These are phyloP conservation scores for Xylaria sp. DNA, from an alignment of 2,329 filamentous ascomycete species.

Conservation along the genomic window DNA sequence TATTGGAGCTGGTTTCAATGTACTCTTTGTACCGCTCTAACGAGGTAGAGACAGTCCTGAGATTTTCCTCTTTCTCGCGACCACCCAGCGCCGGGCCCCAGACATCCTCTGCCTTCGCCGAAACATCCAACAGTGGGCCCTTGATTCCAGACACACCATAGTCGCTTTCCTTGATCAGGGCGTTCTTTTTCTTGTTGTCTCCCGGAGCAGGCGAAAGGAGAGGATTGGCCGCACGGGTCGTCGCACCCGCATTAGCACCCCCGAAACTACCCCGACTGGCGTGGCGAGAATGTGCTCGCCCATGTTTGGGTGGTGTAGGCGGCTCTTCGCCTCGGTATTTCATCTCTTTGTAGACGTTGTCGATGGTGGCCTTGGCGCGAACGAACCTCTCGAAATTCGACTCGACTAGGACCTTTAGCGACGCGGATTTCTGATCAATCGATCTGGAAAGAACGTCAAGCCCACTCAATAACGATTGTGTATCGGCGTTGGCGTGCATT, in stretches of 20 bases:
- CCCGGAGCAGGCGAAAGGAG: conserved; percentile 51
- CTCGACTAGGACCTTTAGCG: conserved; percentile 94
- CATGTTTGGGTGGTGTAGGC: conserved; percentile 51
- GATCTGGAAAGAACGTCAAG: conserved; percentile 88
- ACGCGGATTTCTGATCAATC: conserved; percentile 97
- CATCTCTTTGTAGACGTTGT: conserved; percentile 99
- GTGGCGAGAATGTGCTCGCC: conserved; percentile 69
- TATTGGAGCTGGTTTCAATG: conserved; percentile 79
- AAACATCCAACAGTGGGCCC: conserved; percentile 84
- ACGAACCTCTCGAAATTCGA: conserved; percentile 99
- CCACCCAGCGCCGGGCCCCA: conserved; percentile 96
- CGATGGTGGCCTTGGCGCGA: conserved; percentile 95
- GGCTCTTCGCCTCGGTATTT: conserved; percentile 73
- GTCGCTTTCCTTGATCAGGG: conserved; percentile 90
- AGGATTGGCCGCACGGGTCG: conserved; percentile 52
- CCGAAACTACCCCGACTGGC: conserved; percentile 74
- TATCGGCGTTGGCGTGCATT: conserved; percentile 87
- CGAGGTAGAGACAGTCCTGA: conserved; percentile 79
- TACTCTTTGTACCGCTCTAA: conserved; percentile 83
- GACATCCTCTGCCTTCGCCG: conserved; percentile 93
- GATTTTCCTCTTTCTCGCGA: conserved; percentile 86
- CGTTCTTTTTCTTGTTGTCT: conserved; percentile 83
- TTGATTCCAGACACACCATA: conserved; percentile 92
- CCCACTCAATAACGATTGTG: conserved; percentile 80
- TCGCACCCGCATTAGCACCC: conserved; percentile 54